Percentiles rank a stretch among this genome's conserved stretches.
phyloP scores from a whole-genome alignment of 2,329 filamentous ascomycete genomes.

The Apiospora malaysiana region DNA sequence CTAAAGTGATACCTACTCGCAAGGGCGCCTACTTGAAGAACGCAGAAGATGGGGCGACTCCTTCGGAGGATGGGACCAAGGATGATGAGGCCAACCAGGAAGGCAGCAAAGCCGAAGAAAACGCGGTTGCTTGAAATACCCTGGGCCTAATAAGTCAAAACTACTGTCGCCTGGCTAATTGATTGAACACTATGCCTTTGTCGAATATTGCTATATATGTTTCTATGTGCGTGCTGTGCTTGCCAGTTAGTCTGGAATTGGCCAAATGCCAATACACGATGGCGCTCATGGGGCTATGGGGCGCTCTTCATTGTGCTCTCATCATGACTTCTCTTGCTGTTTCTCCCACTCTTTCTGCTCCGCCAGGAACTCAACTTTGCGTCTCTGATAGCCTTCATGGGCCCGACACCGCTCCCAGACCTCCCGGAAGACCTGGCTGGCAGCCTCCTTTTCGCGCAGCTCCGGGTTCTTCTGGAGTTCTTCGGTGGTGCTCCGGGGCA shows the following conservation, averaged over 20 bases:
- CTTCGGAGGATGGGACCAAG: constrained; percentile 23
- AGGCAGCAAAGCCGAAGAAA: not conserved
- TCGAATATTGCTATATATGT: no score
- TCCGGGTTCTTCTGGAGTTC: constrained; percentile 42
- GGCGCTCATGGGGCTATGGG: not conserved
- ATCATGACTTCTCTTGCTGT: not conserved
- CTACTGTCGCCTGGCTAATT: not conserved
- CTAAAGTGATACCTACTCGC: constrained; percentile 85
- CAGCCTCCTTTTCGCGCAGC: constrained; percentile 51
- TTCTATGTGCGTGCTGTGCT: not conserved
- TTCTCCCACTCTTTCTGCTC: constrained; percentile 43
- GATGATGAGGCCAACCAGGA: constrained; percentile 24
- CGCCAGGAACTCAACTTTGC: constrained; percentile 52
- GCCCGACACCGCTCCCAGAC: constrained; percentile 53
- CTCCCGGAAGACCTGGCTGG: constrained; percentile 54
- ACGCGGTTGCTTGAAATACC: not conserved
- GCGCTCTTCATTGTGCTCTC: no score
- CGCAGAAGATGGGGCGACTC: constrained; percentile 34
- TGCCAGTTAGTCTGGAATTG: not conserved
- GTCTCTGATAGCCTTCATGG: constrained; percentile 49
- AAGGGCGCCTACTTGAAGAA: constrained; percentile 79
- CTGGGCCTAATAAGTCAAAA: not conserved
- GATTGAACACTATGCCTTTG: not conserved
- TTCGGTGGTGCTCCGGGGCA: constrained; percentile 42
- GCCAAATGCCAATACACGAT: not conserved